Evolutionary conservation across 805 yeast species (phyloP).

Genomic region (Lachancea lanzarotensis): DNA sequence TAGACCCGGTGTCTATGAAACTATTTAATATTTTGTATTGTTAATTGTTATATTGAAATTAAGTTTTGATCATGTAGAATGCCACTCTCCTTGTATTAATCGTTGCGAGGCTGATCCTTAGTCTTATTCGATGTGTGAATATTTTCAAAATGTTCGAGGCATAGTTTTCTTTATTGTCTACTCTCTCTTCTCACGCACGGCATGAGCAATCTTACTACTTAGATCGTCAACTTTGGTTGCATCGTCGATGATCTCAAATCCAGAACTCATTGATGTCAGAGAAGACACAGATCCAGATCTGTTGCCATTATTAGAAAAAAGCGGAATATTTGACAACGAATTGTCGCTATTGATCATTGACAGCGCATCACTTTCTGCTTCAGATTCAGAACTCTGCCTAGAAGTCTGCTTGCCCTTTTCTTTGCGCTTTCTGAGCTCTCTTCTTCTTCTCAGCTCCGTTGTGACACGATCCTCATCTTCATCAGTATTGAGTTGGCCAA

Average conservation of each 20-base stretch:
- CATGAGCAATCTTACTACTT: conserved; percentile 21
- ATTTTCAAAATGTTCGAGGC: background rate
- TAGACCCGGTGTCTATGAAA: conserved; percentile 2
- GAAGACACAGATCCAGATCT: conserved; percentile 26
- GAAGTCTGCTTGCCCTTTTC: conserved; percentile 12
- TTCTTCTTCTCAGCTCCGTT: conserved; percentile 34
- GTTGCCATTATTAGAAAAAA: conserved; percentile 38
- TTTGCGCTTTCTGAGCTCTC: conserved; percentile 26
- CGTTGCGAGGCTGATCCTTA: background rate
- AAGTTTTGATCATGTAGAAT: background rate
- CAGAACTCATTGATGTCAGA: conserved; percentile 23
- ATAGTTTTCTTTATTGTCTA: background rate
- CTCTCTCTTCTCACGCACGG: conserved; percentile 23
- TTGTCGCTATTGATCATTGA: conserved; percentile 32
- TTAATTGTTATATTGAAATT: background rate
- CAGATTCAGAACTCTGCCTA: conserved; percentile 3
- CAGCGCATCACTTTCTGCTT: conserved; percentile 36
- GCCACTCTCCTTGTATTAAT: background rate
- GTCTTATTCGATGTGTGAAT: background rate
- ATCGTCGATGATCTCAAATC: conserved; percentile 18
- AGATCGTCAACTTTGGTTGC: conserved; percentile 3
- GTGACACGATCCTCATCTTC: conserved; percentile 34
- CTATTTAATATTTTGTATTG: background rate
- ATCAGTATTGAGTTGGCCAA: conserved; percentile 17
- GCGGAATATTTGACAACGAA: conserved; percentile 35